These are phyloP conservation scores for Ophiosphaerella narmari DNA, from an alignment of 2,329 filamentous ascomycete genomes.

Conservation along the genomic window DNA sequence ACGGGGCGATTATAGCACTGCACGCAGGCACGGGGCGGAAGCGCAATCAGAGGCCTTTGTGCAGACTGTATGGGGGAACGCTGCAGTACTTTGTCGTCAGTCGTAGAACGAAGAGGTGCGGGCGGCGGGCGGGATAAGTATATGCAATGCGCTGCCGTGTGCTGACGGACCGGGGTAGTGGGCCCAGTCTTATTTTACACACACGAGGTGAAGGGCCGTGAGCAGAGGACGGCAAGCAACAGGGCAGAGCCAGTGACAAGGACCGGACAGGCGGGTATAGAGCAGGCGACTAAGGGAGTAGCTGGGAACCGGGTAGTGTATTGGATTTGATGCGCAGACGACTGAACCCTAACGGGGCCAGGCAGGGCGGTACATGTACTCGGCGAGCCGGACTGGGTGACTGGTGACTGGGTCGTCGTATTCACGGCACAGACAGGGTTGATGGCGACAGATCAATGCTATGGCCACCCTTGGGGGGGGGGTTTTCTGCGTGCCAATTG, in stretches of 20 bases:
- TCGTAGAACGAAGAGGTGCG: background rate
- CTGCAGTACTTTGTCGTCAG: background rate
- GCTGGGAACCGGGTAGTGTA: too few relatives aligned
- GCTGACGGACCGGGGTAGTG: conserved; percentile 7
- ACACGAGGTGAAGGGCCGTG: conserved; percentile 3
- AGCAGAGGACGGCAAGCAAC: conserved; percentile 9
- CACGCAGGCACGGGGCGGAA: conserved; percentile 7
- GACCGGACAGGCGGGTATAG: too few relatives aligned
- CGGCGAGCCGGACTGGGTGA: too few relatives aligned
- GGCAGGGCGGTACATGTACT: background rate
- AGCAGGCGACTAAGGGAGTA: too few relatives aligned
- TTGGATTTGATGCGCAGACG: too few relatives aligned
- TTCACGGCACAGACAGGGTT: background rate
- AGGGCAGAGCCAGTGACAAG: background rate
- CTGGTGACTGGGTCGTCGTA: background rate
- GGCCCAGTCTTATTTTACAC: conserved; percentile 8
- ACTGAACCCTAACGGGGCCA: background rate
- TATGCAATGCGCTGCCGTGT: background rate
- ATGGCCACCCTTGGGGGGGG: too few relatives aligned
- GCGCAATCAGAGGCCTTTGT: conserved; percentile 25
- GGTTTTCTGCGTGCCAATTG: too few relatives aligned
- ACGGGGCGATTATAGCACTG: conserved; percentile 7
- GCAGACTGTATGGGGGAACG: background rate
- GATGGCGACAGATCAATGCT: background rate
- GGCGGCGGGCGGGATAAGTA: background rate